Percentiles rank a stretch among this genome's conserved stretches.
Conservation (phyloP, 2,329 filamentous ascomycete genomes). For the Aspergillus brunneoviolaceus region DNA sequence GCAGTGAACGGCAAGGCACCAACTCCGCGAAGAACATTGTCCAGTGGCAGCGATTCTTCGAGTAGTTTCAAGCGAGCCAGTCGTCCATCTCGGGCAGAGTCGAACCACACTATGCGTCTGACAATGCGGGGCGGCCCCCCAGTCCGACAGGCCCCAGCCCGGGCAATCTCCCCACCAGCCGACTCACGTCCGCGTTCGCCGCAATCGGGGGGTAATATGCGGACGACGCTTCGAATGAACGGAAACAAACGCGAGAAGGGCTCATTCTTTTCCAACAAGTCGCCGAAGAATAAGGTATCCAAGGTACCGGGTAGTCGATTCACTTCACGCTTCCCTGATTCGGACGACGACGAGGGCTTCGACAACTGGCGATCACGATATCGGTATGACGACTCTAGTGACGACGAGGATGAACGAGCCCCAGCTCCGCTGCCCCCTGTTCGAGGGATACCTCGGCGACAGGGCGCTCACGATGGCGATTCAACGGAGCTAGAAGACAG, state of each 20-base stretch:
- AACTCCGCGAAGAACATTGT: conserved; percentile 54
- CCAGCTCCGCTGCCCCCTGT: conserved; percentile 51
- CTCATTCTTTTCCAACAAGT: conserved; percentile 43
- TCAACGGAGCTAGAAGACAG: conserved; percentile 63
- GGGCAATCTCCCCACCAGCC: conserved; percentile 61
- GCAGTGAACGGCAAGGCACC: conserved; percentile 9
- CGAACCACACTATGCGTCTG: conserved; percentile 62
- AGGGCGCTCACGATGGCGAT: conserved; percentile 60
- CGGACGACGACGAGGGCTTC: conserved; percentile 63
- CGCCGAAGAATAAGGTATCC: conserved; percentile 29
- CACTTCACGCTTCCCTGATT: conserved; percentile 58
- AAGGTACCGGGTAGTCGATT: conserved; percentile 31
- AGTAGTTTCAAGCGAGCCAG: conserved; percentile 77
- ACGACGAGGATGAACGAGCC: conserved; percentile 57
- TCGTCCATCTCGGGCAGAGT: conserved; percentile 47
- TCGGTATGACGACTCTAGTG: conserved; percentile 71
- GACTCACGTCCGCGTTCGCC: conserved; percentile 50
- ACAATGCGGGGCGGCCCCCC: conserved; percentile 65
- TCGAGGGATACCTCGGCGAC: conserved; percentile 59
- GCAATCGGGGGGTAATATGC: conserved; percentile 44
- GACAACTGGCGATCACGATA: conserved; percentile 25
- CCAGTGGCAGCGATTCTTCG: conserved; percentile 64
- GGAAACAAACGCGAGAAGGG: conserved; percentile 42
- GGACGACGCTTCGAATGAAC: conserved; percentile 52
- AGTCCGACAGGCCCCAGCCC: conserved; percentile 33